phyloP scores from a whole-genome alignment of 2,329 filamentous ascomycete genomes.

The Cercospora sp. region DNA sequence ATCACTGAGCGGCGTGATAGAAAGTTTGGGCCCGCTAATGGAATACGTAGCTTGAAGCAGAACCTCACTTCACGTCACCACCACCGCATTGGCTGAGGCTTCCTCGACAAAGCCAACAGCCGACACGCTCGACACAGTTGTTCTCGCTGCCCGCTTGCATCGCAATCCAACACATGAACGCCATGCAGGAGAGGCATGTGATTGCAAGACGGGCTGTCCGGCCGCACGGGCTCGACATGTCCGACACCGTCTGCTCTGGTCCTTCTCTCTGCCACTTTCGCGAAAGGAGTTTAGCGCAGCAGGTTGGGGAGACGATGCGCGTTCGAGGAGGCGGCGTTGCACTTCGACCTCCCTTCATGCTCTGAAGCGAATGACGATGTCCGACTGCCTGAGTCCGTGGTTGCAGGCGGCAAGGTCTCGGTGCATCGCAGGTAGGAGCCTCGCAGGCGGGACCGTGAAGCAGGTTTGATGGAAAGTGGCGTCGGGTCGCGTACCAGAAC shows the following conservation, averaged over 20 bases:
- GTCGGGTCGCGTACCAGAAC: neutral
- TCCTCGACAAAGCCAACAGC: too few species aligned
- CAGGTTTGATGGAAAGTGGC: neutral
- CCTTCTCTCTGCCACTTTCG: neutral
- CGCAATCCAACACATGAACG: neutral
- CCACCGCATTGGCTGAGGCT: too few species aligned
- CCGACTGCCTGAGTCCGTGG: neutral
- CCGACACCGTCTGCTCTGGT: neutral
- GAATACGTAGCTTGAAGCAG: neutral
- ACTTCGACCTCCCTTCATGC: neutral
- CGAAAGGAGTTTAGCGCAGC: neutral
- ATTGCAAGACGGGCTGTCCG: neutral
- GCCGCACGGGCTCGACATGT: too few species aligned
- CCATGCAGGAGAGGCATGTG: neutral
- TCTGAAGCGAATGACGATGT: neutral
- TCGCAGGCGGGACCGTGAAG: neutral
- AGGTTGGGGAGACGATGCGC: neutral
- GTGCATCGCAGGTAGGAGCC: neutral
- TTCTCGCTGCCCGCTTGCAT: neutral
- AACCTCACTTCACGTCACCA: neutral
- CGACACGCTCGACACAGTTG: neutral
- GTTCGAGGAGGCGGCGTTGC: neutral
- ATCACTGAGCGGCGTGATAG: neutral
- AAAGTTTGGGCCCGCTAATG: neutral
- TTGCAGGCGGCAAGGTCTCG: neutral